Conservation (phyloP, 257 asterid species). For the Perilla frutescens region DNA sequence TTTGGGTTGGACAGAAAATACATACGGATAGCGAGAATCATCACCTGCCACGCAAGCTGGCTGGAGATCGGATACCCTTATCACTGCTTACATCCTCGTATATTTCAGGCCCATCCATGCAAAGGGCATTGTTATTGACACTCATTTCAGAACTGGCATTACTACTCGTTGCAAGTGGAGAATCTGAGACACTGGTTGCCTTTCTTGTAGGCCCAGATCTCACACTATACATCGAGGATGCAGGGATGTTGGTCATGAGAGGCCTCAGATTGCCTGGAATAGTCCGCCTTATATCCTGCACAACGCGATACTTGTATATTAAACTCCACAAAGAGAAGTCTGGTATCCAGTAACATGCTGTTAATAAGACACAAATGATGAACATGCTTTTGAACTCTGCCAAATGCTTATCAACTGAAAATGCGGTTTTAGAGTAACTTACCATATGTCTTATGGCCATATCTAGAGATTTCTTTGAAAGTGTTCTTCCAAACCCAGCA, state of each 20-base stretch:
- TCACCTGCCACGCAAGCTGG: slow-evolving; percentile 78
- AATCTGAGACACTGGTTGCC: slow-evolving; percentile 75
- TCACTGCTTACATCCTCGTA: slow-evolving; percentile 77
- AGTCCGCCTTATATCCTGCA: slow-evolving; percentile 89
- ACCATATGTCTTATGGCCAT: slow-evolving; percentile 99
- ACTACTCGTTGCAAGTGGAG: slow-evolving; percentile 96
- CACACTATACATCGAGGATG: slow-evolving; percentile 95
- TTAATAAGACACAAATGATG: background rate
- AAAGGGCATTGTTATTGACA: slow-evolving; percentile 66
- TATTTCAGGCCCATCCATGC: slow-evolving; percentile 61
- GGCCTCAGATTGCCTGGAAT: slow-evolving; percentile 86
- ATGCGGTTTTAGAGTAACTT: slow-evolving; percentile 36
- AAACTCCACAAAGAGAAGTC: background rate
- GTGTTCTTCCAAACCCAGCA: slow-evolving; percentile 91
- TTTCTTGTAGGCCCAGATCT: slow-evolving; percentile 78
- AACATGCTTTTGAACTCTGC: background rate
- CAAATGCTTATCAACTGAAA: background rate
- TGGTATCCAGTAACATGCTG: background rate
- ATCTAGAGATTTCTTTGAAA: slow-evolving; percentile 94
- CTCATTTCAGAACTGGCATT: slow-evolving; percentile 95
- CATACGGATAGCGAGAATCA: slow-evolving; percentile 21
- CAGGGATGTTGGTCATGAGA: slow-evolving; percentile 85
- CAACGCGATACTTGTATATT: slow-evolving; percentile 5
- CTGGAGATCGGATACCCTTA: slow-evolving; percentile 69
- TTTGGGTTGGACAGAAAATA: slow-evolving; percentile 29